Percentiles rank a stretch among this genome's conserved stretches.
Evolutionary conservation across 108 stramenopile species (phyloP).

Genomic region (Bacterosira constricta): DNA sequence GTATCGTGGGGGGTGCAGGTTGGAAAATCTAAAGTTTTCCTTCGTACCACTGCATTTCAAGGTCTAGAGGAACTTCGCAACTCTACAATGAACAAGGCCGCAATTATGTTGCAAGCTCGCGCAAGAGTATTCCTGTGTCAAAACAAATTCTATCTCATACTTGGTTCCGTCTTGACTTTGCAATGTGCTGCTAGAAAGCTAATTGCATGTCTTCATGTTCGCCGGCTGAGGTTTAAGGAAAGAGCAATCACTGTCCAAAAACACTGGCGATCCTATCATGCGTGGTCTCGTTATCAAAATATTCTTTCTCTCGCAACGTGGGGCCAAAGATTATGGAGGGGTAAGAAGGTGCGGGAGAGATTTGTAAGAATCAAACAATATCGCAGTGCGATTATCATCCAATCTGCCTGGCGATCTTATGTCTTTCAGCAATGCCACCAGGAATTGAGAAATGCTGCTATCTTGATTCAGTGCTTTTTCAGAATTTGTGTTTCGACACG

Average conservation of each 20-base stretch:
- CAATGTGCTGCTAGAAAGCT: constrained; percentile 44
- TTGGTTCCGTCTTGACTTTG: constrained; percentile 45
- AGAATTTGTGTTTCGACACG: constrained; percentile 38
- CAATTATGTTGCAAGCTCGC: constrained; percentile 31
- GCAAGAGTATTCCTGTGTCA: constrained; percentile 26
- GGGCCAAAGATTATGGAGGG: constrained; percentile 62
- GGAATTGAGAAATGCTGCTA: constrained; percentile 18
- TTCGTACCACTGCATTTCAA: constrained; percentile 78
- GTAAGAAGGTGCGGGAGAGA: constrained; percentile 24
- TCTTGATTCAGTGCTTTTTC: constrained; percentile 52
- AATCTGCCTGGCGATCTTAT: constrained; percentile 49
- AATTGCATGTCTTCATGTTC: constrained; percentile 32
- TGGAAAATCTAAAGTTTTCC: constrained; percentile 90
- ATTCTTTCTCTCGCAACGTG: constrained; percentile 49
- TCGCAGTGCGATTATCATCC: constrained; percentile 56
- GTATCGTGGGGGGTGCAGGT: constrained; percentile 83
- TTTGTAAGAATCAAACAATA: constrained; percentile 23
- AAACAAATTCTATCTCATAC: constrained; percentile 26
- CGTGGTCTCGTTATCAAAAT: constrained; percentile 45
- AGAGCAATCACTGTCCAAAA: constrained; percentile 32
- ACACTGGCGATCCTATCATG: constrained; percentile 33
- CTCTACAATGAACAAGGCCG: constrained; percentile 33
- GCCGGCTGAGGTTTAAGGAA: constrained; percentile 17
- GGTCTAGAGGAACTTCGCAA: constrained; percentile 79
- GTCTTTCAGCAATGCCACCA: constrained; percentile 29